These are phyloP conservation scores for Candida qinlingensis DNA, from an alignment of 805 yeast species.

Conservation along the genomic window DNA sequence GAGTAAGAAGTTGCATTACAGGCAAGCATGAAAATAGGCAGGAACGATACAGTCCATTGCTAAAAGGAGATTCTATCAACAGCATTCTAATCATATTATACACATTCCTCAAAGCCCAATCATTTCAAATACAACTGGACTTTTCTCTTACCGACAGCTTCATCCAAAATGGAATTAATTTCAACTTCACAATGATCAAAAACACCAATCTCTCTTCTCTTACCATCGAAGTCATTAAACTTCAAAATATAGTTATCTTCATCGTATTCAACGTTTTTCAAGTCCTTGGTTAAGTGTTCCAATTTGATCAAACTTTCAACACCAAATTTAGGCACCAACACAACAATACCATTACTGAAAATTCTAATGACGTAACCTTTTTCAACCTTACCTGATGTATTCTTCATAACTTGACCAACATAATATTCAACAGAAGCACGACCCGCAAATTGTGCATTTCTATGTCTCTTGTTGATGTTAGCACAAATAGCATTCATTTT, in stretches of 20 bases:
- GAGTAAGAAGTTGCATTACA: too few species aligned
- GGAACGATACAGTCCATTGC: too few species aligned
- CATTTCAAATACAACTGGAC: constrained; percentile 66
- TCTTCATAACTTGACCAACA: constrained; percentile 96
- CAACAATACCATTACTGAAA: constrained; percentile 91
- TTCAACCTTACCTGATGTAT: constrained; percentile 46
- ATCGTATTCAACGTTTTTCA: constrained; percentile 56
- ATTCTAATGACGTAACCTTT: constrained; percentile 91
- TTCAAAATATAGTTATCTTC: constrained; percentile 73
- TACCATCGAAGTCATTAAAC: constrained; percentile 45
- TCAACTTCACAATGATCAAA: constrained; percentile 84
- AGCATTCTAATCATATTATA: background rate
- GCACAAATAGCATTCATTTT: constrained; percentile 86
- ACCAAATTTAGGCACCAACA: constrained; percentile 92
- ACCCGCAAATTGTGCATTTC: constrained; percentile 99
- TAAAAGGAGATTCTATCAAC: too few species aligned
- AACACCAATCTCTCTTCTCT: constrained; percentile 50
- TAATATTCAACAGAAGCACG: constrained; percentile 96
- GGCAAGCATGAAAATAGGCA: too few species aligned
- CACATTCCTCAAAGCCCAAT: background rate
- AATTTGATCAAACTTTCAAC: constrained; percentile 88
- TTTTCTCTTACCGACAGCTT: constrained; percentile 85
- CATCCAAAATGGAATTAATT: constrained; percentile 78
- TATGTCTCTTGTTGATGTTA: constrained; percentile 88
- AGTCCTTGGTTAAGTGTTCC: constrained; percentile 65